Conservation (phyloP, 2,329 filamentous ascomycete species). For the Hortaea werneckii region DNA sequence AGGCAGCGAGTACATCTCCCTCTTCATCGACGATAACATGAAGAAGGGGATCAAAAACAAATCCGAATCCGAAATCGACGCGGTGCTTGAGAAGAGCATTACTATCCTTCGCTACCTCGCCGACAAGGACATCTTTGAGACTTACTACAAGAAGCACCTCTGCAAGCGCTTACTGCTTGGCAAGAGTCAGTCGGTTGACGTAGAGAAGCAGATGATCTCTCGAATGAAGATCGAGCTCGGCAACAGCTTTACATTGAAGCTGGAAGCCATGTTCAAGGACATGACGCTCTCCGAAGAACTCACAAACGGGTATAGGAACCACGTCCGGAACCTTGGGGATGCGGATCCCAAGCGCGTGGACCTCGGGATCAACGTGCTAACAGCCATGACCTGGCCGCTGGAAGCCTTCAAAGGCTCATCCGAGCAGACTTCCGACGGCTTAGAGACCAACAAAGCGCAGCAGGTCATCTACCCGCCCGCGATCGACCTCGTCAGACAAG, state of each 20-base stretch:
- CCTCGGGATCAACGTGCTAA: slow-evolving; percentile 74
- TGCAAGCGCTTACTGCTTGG: slow-evolving; percentile 77
- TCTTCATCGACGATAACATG: slow-evolving; percentile 94
- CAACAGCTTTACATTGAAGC: slow-evolving; percentile 82
- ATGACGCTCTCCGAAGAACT: slow-evolving; percentile 82
- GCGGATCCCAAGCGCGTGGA: slow-evolving; percentile 58
- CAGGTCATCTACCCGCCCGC: slow-evolving; percentile 64
- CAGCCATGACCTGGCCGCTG: slow-evolving; percentile 89
- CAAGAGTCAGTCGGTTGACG: slow-evolving; percentile 82
- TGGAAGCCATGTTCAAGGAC: slow-evolving; percentile 97
- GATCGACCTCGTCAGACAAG: slow-evolving; percentile 65
- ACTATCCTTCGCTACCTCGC: slow-evolving; percentile 76
- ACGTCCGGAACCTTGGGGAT: slow-evolving; percentile 51
- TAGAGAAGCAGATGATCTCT: slow-evolving; percentile 89
- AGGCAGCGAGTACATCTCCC: slow-evolving; percentile 82
- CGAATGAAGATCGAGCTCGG: slow-evolving; percentile 97
- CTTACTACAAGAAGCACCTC: slow-evolving; percentile 96
- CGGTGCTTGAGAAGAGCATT: slow-evolving; percentile 79
- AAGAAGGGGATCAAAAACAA: slow-evolving; percentile 91
- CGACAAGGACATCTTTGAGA: slow-evolving; percentile 90
- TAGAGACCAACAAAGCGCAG: slow-evolving; percentile 19
- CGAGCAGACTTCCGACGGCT: slow-evolving; percentile 36
- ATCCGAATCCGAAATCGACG: slow-evolving; percentile 77
- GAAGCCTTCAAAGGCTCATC: slow-evolving; percentile 64
- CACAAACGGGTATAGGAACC: slow-evolving; percentile 62